phyloP scores from a whole-genome alignment of 2,329 filamentous ascomycete genomes.

The Diaporthe capsici region DNA sequence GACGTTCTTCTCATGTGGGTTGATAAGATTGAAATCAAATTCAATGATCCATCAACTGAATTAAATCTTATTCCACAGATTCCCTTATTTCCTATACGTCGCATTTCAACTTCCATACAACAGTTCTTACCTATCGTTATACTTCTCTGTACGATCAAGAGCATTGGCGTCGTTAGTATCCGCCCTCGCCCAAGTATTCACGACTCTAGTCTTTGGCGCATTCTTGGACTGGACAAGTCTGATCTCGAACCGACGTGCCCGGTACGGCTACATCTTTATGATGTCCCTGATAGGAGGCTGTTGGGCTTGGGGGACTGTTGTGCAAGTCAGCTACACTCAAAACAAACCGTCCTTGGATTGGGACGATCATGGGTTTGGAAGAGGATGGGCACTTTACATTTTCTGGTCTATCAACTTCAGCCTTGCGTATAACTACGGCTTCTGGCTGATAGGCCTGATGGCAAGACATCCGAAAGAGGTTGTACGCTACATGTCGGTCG shows the following conservation, averaged over 20 bases:
- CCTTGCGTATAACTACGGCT: slow-evolving; percentile 52
- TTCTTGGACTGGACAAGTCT: slow-evolving; percentile 48
- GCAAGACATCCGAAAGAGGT: slow-evolving; percentile 46
- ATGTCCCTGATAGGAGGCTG: slow-evolving; percentile 48
- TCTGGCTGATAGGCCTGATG: slow-evolving; percentile 51
- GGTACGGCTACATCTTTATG: slow-evolving; percentile 45
- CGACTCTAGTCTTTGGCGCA: slow-evolving; percentile 45
- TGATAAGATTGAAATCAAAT: background rate
- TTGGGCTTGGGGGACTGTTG: slow-evolving; percentile 49
- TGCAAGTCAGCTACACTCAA: slow-evolving; percentile 48
- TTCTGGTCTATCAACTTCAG: slow-evolving; percentile 51
- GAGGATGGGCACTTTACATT: slow-evolving; percentile 50
- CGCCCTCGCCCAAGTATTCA: slow-evolving; percentile 46
- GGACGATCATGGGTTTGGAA: slow-evolving; percentile 8
- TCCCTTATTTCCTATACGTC: slow-evolving; percentile 5
- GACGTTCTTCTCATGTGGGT: slow-evolving; percentile 31
- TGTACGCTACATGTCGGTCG: slow-evolving; percentile 46
- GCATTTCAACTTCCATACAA: slow-evolving; percentile 40
- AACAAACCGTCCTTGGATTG: slow-evolving; percentile 47
- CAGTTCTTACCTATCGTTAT: slow-evolving; percentile 44
- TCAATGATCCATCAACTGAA: background rate
- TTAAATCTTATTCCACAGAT: background rate
- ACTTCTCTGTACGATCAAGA: slow-evolving; percentile 44
- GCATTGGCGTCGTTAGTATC: slow-evolving; percentile 46
- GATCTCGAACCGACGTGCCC: slow-evolving; percentile 43